Evolutionary conservation across 2,329 filamentous ascomycete genomes (phyloP).

Genomic region (Pseudogymnoascus destructans): DNA sequence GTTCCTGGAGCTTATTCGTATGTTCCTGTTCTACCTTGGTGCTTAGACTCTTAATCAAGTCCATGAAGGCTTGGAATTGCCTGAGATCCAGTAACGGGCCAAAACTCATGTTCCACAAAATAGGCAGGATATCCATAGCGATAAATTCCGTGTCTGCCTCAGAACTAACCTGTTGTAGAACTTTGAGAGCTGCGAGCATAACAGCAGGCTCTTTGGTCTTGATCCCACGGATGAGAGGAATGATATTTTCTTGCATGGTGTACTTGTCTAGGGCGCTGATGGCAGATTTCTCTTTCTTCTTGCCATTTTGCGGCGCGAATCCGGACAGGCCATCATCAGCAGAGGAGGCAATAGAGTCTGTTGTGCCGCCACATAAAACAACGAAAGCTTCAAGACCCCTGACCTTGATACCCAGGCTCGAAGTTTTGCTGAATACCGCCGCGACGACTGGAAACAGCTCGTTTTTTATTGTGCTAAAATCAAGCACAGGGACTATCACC

Average conservation of each 20-base stretch:
- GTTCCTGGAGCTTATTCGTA: conserved; percentile 72
- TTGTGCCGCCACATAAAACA: conserved; percentile 70
- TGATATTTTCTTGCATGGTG: conserved; percentile 94
- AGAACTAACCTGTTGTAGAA: conserved; percentile 70
- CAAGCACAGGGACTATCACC: conserved; percentile 70
- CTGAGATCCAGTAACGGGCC: conserved; percentile 77
- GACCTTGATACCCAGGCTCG: conserved; percentile 87
- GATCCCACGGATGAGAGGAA: conserved; percentile 80
- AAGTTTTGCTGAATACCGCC: conserved; percentile 81
- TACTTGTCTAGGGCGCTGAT: conserved; percentile 88
- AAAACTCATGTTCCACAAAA: conserved; percentile 83
- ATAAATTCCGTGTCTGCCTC: conserved; percentile 82
- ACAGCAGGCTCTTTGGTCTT: conserved; percentile 97
- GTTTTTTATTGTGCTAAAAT: conserved; percentile 95
- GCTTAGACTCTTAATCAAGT: conserved; percentile 69
- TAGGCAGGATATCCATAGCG: conserved; percentile 77
- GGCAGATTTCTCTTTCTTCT: conserved; percentile 47
- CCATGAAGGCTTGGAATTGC: conserved; percentile 85
- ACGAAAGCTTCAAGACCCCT: conserved; percentile 81
- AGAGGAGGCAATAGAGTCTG: conserved; percentile 32
- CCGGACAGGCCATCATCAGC: conserved; percentile 65
- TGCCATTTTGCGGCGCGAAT: conserved; percentile 37
- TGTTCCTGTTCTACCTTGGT: conserved; percentile 78
- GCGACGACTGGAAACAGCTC: conserved; percentile 91
- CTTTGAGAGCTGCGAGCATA: conserved; percentile 83